These are phyloP conservation scores for Neofusicoccum laricinum DNA, from an alignment of 2,329 filamentous ascomycete species.

Conservation along the genomic window DNA sequence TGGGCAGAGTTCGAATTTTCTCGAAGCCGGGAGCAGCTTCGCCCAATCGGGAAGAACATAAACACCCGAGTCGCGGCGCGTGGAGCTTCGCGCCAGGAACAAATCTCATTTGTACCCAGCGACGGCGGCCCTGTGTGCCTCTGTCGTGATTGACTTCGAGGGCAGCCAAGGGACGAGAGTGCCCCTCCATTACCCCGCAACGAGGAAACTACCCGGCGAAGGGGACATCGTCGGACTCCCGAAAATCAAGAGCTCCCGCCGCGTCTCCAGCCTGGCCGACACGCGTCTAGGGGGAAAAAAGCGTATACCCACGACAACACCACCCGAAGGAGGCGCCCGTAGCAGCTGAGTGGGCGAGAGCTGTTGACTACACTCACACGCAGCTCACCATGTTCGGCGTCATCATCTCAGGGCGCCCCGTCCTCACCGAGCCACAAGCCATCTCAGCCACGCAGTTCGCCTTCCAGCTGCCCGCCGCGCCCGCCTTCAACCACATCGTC, in stretches of 20 bases:
- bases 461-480: conserved; percentile 63
- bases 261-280: too few species aligned
- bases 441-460: conserved; percentile 61
- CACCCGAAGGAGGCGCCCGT: background rate
- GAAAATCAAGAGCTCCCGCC: background rate
- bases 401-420: conserved; percentile 59
- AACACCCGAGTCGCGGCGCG: conserved; percentile 2
- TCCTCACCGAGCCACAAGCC: conserved; percentile 56
- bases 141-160: background rate
- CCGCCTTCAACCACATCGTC: conserved; percentile 69
- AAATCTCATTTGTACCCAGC: background rate
- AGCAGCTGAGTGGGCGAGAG: too few species aligned
- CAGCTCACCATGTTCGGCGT: conserved; percentile 55
- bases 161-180: background rate
- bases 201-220: background rate
- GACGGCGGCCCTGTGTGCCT: background rate
- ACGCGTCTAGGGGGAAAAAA: too few species aligned
- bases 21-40: conserved; percentile 13
- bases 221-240: background rate
- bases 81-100: background rate
- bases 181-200: conserved; percentile 3
- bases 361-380: too few species aligned
- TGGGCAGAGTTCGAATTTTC: conserved; percentile 10
- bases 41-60: conserved; percentile 2
- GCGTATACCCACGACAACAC: background rate